These are phyloP conservation scores for Orbilia javanica DNA, from an alignment of 2,329 filamentous ascomycete genomes.

Conservation along the genomic window DNA sequence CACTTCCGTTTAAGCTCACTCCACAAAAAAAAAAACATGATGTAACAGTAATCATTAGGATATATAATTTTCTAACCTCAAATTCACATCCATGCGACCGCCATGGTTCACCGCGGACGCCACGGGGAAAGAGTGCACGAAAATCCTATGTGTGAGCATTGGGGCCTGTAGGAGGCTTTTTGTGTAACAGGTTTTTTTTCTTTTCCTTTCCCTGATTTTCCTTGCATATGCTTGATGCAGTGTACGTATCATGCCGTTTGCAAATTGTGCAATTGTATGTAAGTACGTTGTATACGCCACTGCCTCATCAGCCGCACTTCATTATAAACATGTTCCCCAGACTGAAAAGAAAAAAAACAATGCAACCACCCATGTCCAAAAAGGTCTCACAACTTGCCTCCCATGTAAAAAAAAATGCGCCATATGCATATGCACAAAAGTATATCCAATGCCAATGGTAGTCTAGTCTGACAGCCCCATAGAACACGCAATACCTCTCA, in stretches of 20 bases:
- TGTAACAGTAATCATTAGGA: constrained; percentile 7
- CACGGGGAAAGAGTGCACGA: background rate
- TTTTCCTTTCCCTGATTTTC: too few relatives aligned
- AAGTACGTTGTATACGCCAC: constrained; percentile 32
- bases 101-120: background rate
- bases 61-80: constrained; percentile 5
- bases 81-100: background rate
- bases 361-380: constrained; percentile 14
- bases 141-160: background rate
- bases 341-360: background rate
- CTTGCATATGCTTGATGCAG: constrained; percentile 6
- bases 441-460: background rate
- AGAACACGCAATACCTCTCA: constrained; percentile 10
- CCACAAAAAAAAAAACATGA: background rate
- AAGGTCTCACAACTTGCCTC: constrained; percentile 7
- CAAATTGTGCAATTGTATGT: too few relatives aligned
- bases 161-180: constrained; percentile 7
- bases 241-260: background rate
- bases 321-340: background rate
- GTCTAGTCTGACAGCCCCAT: background rate
- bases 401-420: background rate
- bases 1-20: background rate
- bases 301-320: constrained; percentile 47
- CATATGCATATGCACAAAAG: background rate
- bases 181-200: constrained; percentile 27